phyloP scores from a whole-genome alignment of 768 basidiomycete species.

The Psilocybe cyanescens region DNA sequence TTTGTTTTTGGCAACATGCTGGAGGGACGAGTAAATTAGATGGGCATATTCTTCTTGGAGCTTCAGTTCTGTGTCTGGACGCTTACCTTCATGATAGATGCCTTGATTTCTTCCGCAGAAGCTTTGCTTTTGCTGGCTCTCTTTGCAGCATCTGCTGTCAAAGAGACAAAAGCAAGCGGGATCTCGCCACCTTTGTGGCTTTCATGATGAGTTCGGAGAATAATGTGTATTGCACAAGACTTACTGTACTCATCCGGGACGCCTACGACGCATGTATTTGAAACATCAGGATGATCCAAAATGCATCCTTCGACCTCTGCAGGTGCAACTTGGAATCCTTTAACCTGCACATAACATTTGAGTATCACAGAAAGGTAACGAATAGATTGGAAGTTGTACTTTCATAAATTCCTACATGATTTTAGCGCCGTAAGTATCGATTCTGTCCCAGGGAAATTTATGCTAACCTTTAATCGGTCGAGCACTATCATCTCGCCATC shows the following conservation, averaged over 20 bases:
- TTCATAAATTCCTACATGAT: slow-evolving; percentile 48
- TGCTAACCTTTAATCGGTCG: slow-evolving; percentile 62
- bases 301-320: slow-evolving; percentile 73
- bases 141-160: slow-evolving; percentile 43
- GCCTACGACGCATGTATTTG: slow-evolving; percentile 66
- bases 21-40: neutral
- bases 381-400: slow-evolving; percentile 15
- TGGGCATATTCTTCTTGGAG: no score
- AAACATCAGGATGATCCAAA: slow-evolving; percentile 60
- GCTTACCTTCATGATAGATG: slow-evolving; percentile 51
- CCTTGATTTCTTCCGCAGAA: slow-evolving; percentile 40
- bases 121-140: slow-evolving; percentile 32
- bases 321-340: slow-evolving; percentile 76
- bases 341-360: slow-evolving; percentile 40
- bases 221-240: slow-evolving; percentile 11
- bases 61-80: neutral
- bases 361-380: slow-evolving; percentile 22
- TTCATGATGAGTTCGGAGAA: neutral
- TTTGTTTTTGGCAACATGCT: slow-evolving; percentile 62
- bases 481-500: slow-evolving; percentile 62
- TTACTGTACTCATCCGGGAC: slow-evolving; percentile 67
- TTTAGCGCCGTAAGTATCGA: neutral
- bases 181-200: slow-evolving; percentile 56
- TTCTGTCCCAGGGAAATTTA: neutral
- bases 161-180: slow-evolving; percentile 69